Evolutionary conservation across 1,284 basidiomycete genomes (phyloP), one percentile per base, ranked within the genome.

Genomic region (Coniferiporia weirii): DNA sequence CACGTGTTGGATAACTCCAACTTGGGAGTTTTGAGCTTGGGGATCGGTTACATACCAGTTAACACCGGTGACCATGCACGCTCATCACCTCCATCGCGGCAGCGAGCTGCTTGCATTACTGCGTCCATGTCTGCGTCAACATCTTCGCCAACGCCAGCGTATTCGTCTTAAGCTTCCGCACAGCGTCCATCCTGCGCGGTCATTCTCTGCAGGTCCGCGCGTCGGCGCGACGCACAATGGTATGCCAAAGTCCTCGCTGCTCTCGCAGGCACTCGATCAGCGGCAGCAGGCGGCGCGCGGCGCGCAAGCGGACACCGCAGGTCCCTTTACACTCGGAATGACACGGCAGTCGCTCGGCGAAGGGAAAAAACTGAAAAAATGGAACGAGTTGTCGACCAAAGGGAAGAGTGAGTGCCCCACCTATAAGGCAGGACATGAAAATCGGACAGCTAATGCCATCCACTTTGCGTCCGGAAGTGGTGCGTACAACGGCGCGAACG

Each of bases 321-420:
- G 93, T 0, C 92, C 93, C 32, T 94, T 95, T 67, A 85, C 85
- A 62, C 79, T 95, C 1, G 91, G 91, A 3, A 77, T 91, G 50
- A 81, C 81, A 12, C 82, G 81, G 52, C 77, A 79, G 8, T 77
- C 78, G 6, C 72, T 77, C 61, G 77, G 75, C 65, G 81, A 72
- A 58, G 82, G 78, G 56, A 79, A 81, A 65, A 81, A 79, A 56
- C 72, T 79, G 19, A 85, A 84, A 69, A 86, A 84, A 64, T 97
- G 94, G 94, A 84, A 84, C 27, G 87, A 97, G 66, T 74, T 97
- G 52, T 88, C 81, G 62, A 78, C 87, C 1, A 79, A 84, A 35
- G 93, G 93, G 53, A 97, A 96, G 79, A 81, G 93, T 91, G 69
- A 66, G 83, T 75, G n/a, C 44, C 2, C 12, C 38, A 10, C 4